These are phyloP conservation scores for Diaporthe amygdali DNA, from an alignment of 2,329 filamentous ascomycete genomes.

Conservation along the genomic window DNA sequence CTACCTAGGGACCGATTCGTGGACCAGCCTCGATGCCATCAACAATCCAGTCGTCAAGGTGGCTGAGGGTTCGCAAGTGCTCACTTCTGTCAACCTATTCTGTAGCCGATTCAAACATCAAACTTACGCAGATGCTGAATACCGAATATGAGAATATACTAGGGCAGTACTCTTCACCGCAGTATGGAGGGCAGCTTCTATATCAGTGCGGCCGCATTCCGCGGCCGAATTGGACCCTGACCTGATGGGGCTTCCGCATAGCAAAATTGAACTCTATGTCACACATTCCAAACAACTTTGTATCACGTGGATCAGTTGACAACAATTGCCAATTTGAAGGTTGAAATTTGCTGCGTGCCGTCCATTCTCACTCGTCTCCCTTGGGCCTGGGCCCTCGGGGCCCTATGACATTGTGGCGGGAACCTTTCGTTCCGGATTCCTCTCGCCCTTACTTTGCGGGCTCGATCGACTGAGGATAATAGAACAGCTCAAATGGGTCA, in stretches of 20 bases:
- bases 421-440: background rate
- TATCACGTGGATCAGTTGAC: background rate
- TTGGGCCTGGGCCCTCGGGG: background rate
- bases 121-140: background rate
- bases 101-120: no score
- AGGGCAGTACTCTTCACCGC: background rate
- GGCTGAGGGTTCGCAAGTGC: background rate
- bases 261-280: background rate
- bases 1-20: no score
- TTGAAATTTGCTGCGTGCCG: background rate
- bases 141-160: background rate
- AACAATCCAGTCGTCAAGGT: background rate
- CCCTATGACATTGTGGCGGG: background rate
- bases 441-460: conserved; percentile 25
- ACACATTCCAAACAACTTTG: background rate
- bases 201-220: background rate
- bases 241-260: background rate
- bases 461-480: conserved; percentile 44
- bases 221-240: background rate
- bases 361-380: background rate
- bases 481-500: conserved; percentile 45
- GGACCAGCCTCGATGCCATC: no score
- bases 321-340: background rate
- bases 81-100: fast-evolving
- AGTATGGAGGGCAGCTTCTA: background rate